Conservation (phyloP, 805 yeast species). For the Alloascoidea africana region DNA sequence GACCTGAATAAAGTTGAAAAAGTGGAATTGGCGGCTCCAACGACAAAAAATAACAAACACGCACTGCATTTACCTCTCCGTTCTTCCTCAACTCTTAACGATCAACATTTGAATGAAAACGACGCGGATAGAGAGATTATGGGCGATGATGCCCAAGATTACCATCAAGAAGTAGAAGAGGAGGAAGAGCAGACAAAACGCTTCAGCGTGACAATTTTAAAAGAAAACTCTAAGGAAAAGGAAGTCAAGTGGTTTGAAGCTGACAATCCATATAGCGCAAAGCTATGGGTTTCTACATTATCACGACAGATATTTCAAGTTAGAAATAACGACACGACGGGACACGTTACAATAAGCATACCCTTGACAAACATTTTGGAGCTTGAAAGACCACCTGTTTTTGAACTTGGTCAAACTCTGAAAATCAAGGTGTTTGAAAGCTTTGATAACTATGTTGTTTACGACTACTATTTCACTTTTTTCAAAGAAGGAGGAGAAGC, state of each 20-base stretch:
- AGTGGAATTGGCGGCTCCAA: slow-evolving; percentile 33
- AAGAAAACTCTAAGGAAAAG: slow-evolving; percentile 12
- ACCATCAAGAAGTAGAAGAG: neutral
- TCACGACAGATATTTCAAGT: slow-evolving; percentile 68
- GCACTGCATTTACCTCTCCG: neutral
- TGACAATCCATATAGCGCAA: slow-evolving; percentile 61
- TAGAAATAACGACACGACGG: slow-evolving; percentile 49
- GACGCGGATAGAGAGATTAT: slow-evolving; percentile 29
- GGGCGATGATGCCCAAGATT: slow-evolving; percentile 21
- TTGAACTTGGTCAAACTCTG: slow-evolving; percentile 41
- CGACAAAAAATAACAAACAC: neutral
- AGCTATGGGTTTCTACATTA: slow-evolving; percentile 63
- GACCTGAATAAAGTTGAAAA: slow-evolving; percentile 50
- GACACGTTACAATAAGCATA: slow-evolving; percentile 61
- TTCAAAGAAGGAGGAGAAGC: slow-evolving; percentile 36
- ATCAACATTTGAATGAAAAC: too few species aligned
- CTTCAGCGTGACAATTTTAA: too few species aligned
- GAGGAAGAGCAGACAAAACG: slow-evolving; percentile 18
- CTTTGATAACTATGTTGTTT: slow-evolving; percentile 36
- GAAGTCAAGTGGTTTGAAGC: slow-evolving; percentile 50
- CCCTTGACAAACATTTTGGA: slow-evolving; percentile 59
- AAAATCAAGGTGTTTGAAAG: slow-evolving; percentile 47
- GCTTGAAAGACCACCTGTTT: slow-evolving; percentile 36
- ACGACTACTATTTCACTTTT: slow-evolving; percentile 57
- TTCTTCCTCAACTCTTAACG: neutral